Evolutionary conservation across 108 stramenopile species (phyloP).

Genomic region (Nitzschia inconspicua): DNA sequence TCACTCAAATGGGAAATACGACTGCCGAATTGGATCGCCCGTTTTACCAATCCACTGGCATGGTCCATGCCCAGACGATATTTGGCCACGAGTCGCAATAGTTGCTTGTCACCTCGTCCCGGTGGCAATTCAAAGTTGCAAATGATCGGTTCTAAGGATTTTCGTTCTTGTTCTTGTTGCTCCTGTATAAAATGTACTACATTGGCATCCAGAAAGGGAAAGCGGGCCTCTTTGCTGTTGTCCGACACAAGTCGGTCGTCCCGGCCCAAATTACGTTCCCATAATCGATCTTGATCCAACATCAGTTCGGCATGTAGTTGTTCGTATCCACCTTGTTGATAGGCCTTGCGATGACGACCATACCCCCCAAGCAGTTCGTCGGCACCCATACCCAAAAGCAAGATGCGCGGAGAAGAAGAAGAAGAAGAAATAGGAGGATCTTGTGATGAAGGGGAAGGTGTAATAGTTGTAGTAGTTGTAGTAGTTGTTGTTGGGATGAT

Average conservation of each 20-base stretch:
- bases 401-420: slow-evolving; percentile 43
- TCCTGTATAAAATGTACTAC: slow-evolving; percentile 59
- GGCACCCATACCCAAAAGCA: slow-evolving; percentile 93
- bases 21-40: slow-evolving; percentile 96
- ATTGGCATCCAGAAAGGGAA: slow-evolving; percentile 92
- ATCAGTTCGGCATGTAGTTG: slow-evolving; percentile 71
- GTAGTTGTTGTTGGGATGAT: background rate
- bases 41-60: slow-evolving; percentile 69
- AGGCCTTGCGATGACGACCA: slow-evolving; percentile 92
- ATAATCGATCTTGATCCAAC: slow-evolving; percentile 85
- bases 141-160: slow-evolving; percentile 29
- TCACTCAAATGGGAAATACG: slow-evolving; percentile 86
- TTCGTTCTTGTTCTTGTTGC: background rate
- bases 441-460: background rate
- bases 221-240: slow-evolving; percentile 89
- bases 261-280: slow-evolving; percentile 94
- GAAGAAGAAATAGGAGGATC: too few relatives aligned
- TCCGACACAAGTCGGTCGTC: slow-evolving; percentile 93
- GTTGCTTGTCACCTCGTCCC: slow-evolving; percentile 87
- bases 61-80: slow-evolving; percentile 42
- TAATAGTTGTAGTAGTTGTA: too few relatives aligned
- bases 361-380: slow-evolving; percentile 98
- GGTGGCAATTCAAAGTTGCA: slow-evolving; percentile 63
- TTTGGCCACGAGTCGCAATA: slow-evolving; percentile 66
- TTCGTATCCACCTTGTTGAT: slow-evolving; percentile 59